Evolutionary conservation across 805 yeast genomes (phyloP), one percentile per base, ranked within the genome.

Genomic region (Candida stauntonica): DNA sequence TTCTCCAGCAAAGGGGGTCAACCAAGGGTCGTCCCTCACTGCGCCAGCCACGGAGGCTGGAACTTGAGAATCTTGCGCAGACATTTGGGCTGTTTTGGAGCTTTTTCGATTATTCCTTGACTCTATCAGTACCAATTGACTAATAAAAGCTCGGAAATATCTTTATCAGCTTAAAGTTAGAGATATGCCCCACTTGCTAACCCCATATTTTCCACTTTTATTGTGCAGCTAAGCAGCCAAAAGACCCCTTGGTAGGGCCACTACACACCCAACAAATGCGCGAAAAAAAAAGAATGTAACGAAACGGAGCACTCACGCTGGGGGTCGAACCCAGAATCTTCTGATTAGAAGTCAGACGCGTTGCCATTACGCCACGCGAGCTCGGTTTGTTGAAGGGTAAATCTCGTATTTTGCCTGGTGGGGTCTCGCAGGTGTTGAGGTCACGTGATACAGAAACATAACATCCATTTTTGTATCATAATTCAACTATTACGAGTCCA

Each of bases 1-100:
- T 39, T 76, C 86, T n/a, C 67, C 68, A 11, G 79, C 70, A 60
- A 70, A 81, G 0, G 97, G 96, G 52, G 79, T 79, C 41, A 91
- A 69, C 85, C 88, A 91, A 1, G 96, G 93, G 54, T 91, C 99
- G 29, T 78, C 59, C 26, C 74, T 77, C 20, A 86, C 63, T n/a
- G 81, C 81, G 5, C 79, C 85, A 26, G 46, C 32, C 16, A 51
- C 56, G 11, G 39, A 38, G 4, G 31, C 32, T 13, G 55, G 54
- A 7, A 28, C 18, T 6, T 14, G 18, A 11, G 8, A 16, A 7
- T 28, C 6, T 9, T 26, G 26, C 26, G 36, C 36, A 33, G 33
- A 20, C 26, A n/a, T n/a, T n/a, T n/a, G n/a, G n/a, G n/a, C n/a
- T n/a, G n/a, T n/a, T n/a, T n/a, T n/a, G n/a, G n/a, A n/a, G n/a